Evolutionary conservation across 805 yeast species (phyloP), one percentile per base, ranked within the genome.

Genomic region (Torulaspora gathmanii): DNA sequence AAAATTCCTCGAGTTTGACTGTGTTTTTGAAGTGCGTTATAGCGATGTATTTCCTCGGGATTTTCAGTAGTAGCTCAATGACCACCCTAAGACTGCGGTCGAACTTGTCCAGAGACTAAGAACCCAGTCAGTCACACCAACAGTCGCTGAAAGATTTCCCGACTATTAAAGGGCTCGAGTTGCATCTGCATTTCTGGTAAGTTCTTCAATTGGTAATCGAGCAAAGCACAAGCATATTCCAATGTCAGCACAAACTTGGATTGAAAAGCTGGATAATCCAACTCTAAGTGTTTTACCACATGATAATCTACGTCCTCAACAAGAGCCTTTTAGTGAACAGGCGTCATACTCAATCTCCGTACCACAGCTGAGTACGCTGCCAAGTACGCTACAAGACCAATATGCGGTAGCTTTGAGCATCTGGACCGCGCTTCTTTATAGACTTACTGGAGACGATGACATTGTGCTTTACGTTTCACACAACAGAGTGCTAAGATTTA

Each of bases 391-490:
- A 33, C 26, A 48, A 27, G 51, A 58, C 33, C 56, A 61, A 5
- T 86, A 83, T 62, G 59, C 70, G 8, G 65, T 77, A 12, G 80
- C 82, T 0, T 70, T 87, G 50, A 70, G 95, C 13, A 77, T 77
- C 1, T 86, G 82, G 68, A 78, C 83, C 19, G 79, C 83, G 1
- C 72, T 91, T 46, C 73, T 87, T 30, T 83, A 77, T 65, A 74
- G 98, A 60, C 70, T 87, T 37, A 84, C 96, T 2, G 98, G 97
- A 19, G 98, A 91, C 63, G 97, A 91, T 53, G 97, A 91, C 57
- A 82, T 93, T 40, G 82, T 84, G n/a, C 69, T 91, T 49, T 89
- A 83, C 54, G 64, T 75, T 20, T 54, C 67, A 2, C 64, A 65
- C 5, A 60, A 68, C 33, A 67, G 70, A 52, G 80, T 86, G 13